Conservation (phyloP, 805 yeast species). For the Wickerhamomyces rabaulensis region DNA sequence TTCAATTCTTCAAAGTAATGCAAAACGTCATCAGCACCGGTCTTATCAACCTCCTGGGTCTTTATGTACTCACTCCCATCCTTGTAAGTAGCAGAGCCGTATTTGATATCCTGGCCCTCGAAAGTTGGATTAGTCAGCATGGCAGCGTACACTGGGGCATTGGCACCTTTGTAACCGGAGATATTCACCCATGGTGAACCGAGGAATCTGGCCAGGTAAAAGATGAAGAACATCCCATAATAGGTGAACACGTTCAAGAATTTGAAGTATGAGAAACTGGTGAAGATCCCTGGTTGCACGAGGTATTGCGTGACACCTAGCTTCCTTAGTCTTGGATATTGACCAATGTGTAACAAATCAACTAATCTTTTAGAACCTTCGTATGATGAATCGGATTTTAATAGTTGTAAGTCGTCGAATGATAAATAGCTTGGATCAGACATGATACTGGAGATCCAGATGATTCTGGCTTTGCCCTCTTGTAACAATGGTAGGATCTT, state of each 20-base stretch:
- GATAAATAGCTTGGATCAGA: conserved; percentile 72
- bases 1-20: conserved; percentile 53
- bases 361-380: conserved; percentile 89
- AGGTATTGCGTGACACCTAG: conserved; percentile 66
- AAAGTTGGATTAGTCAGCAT: conserved; percentile 42
- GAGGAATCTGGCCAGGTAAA: conserved; percentile 71
- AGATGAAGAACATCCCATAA: conserved; percentile 79
- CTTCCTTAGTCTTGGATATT: conserved; percentile 46
- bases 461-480: conserved; percentile 53
- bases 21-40: conserved; percentile 66
- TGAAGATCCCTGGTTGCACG: conserved; percentile 92
- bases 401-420: conserved; percentile 67
- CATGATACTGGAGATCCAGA: conserved; percentile 87
- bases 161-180: conserved; percentile 84
- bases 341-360: conserved; percentile 75
- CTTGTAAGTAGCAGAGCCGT: conserved; percentile 67
- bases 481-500: conserved; percentile 52
- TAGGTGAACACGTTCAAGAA: conserved; percentile 74
- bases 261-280: conserved; percentile 72
- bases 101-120: conserved; percentile 46
- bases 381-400: conserved; percentile 62
- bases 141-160: conserved; percentile 73
- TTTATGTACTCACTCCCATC: conserved; percentile 63
- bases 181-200: conserved; percentile 92
- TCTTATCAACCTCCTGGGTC: conserved; percentile 48